Evolutionary conservation across 169 alveolate genomes (phyloP).

Genomic region (Perkinsus chesapeaki): DNA sequence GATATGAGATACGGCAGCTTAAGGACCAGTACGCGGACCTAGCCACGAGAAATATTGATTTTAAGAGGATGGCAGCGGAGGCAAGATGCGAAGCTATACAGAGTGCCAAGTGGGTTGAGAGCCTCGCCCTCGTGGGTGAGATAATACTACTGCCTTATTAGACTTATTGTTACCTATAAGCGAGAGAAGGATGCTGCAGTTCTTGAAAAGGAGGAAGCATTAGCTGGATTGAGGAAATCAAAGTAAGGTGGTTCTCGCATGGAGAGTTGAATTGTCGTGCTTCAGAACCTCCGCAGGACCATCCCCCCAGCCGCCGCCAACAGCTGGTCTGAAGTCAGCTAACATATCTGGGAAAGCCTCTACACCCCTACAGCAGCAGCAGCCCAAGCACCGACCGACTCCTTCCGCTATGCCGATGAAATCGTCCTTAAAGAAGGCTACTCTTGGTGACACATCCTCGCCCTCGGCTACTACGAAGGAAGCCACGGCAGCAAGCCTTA

Average conservation of each 20-base stretch:
- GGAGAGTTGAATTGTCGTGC: background rate
- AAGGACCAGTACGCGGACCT: background rate
- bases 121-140: background rate
- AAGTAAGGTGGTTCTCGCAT: background rate
- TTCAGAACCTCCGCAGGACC: background rate
- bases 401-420: too few relatives aligned
- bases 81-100: background rate
- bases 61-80: background rate
- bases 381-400: too few relatives aligned
- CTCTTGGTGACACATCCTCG: too few relatives aligned
- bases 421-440: background rate
- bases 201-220: background rate
- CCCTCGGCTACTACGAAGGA: background rate
- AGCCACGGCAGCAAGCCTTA: background rate
- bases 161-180: background rate
- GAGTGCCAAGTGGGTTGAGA: background rate
- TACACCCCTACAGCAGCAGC: too few relatives aligned
- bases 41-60: background rate
- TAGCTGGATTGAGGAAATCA: background rate
- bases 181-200: background rate
- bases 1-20: background rate
- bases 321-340: background rate
- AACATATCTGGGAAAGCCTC: background rate
- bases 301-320: background rate
- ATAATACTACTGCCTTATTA: background rate